Evolutionary conservation across 2,329 filamentous ascomycete genomes (phyloP), one percentile per base, ranked within the genome.

Genomic region (Cordyceps tenuipes): DNA sequence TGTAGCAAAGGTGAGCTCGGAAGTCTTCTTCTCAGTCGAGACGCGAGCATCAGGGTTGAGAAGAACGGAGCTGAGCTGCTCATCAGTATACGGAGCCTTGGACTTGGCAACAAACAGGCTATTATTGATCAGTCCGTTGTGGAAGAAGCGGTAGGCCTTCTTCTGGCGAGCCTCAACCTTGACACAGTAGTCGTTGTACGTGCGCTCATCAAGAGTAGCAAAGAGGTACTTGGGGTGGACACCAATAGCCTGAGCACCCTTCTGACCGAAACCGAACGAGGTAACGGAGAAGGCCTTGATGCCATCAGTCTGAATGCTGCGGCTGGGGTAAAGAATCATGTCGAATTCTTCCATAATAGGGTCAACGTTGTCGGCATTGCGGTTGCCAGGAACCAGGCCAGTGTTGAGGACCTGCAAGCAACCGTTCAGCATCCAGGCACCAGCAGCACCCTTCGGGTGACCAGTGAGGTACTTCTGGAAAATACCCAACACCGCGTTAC

Each of bases 391-490:
- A 26, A 99, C 93, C 54, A 99, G 81, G 70, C 94, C 94, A 56
- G 83, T 88, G 80, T 97, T 96, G 68, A 99, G 84, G 50, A 97
- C 91, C 75, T 99, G 94, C 73, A 99, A 79, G 74, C 90, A 94
- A 66, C 94, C 94, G 80, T 99, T 99, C 83, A 99, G 87, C 94
- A 99, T 99, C 92, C 94, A 99, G 53, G 93, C 94, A 80, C 94
- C 94, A 62, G 94, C 94, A 69, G 94, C 93, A 87, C 94, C 94
- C 86, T 99, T 99, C 70, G 94, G 94, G 74, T 99, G 94, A 75
- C 94, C 94, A 59, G 95, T 99, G 63, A 99, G 86, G 75, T 95
- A 97, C 78, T 99, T 99, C 78, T 99, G 94, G 89, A 97, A 99
- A 73, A 99, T 92, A 79, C 92, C 94, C 65, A 97, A 77, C 15